Percentiles rank a stretch among this genome's conserved stretches.
Evolutionary conservation across 768 basidiomycete species (phyloP).

Genomic region (Tulasnella sp.): DNA sequence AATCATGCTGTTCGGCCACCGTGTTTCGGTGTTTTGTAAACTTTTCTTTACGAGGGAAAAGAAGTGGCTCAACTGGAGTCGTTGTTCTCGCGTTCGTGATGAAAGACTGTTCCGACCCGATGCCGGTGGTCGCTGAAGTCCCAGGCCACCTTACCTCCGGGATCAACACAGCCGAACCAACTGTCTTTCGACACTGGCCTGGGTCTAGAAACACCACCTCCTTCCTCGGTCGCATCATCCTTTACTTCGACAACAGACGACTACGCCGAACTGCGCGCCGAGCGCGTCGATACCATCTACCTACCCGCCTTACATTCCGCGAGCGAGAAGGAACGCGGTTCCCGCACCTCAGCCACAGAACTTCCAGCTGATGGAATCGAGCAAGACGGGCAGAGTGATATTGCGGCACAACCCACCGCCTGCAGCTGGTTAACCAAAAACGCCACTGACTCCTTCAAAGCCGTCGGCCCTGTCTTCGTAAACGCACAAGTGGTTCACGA

Average conservation of each 20-base stretch:
- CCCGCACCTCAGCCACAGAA: slow-evolving; percentile 3
- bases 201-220: slow-evolving; percentile 13
- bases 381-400: slow-evolving; percentile 39
- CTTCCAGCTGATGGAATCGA: slow-evolving; percentile 42
- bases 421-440: background rate
- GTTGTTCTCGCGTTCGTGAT: slow-evolving; percentile 94
- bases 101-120: slow-evolving; percentile 75
- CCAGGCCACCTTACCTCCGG: slow-evolving; percentile 3
- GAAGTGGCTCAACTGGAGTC: slow-evolving; percentile 71
- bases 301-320: slow-evolving; percentile 75
- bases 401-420: slow-evolving; percentile 29
- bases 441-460: background rate
- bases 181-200: background rate
- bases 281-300: slow-evolving; percentile 47
- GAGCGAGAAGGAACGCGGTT: slow-evolving; percentile 25
- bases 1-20: slow-evolving; percentile 67
- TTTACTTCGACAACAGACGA: slow-evolving; percentile 16
- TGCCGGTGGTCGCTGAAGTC: background rate
- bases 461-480: background rate
- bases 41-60: slow-evolving; percentile 82
- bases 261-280: background rate
- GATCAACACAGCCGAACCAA: background rate
- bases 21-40: slow-evolving; percentile 72
- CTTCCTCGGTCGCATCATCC: slow-evolving; percentile 40
- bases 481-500: slow-evolving; percentile 3